Evolutionary conservation across 2,329 filamentous ascomycete species (phyloP), one percentile per base, ranked within the genome.

Genomic region (Polychaeton citri): DNA sequence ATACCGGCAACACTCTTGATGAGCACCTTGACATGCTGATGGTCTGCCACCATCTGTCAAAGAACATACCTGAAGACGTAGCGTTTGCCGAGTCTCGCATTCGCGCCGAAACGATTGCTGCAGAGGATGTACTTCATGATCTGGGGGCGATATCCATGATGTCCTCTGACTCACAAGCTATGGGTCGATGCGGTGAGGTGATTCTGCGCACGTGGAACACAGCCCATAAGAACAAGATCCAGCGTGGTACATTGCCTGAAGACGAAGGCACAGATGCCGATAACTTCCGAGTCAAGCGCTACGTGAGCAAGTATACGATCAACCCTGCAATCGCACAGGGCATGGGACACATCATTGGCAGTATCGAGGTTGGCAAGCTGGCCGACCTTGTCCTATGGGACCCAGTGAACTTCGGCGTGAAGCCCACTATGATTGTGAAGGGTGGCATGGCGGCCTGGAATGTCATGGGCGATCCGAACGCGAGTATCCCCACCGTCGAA

Each of bases 1-100:
- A 76, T 60, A 95, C 87, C 4, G 68, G 71, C 43, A 93, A 95
- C 63, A 95, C 86, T 0, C 71, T 94, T 0, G 86, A 94, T 53
- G 86, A 95, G 60, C 86, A 94, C 61, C 73, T 94, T 9, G 86
- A 94, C 62, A 94, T 95, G 86, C 65, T 94, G 33, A 94, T 94
- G 86, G 84, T 92, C 19, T 94, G 87, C 65, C 86, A 94, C 58
- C 87, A 94, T 53, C 66, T 94, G 9, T 85, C 78, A 38, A 83
- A 81, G 59, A 76, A 92, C 59, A 94, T 94, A 39, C 83, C 85
- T 38, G 86, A 95, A 62, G 86, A 95, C 54, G 79, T 94, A 10
- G 85, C 85, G 2, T 94, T 95, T 52, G 87, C 87, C 34, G 87
- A 94, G 62, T 84, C 77, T 26, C 82, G 86, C 30, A 95, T 95